phyloP scores from a whole-genome alignment of 1,139 yeast species.

The Yamadazyma dendronema region DNA sequence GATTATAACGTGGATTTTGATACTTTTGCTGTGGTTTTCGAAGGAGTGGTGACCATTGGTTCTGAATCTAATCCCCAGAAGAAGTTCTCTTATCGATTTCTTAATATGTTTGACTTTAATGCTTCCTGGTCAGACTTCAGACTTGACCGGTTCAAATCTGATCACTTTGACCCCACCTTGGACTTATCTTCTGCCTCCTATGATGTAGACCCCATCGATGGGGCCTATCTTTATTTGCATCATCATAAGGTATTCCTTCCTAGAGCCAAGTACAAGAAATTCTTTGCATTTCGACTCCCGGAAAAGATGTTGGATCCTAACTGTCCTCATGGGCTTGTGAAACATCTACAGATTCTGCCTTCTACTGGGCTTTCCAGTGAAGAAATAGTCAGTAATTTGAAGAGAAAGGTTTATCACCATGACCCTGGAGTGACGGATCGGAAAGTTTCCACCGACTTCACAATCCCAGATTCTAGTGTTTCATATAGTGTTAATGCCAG shows the following conservation, averaged over 20 bases:
- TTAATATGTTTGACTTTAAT: constrained; percentile 42
- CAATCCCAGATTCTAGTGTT: constrained; percentile 31
- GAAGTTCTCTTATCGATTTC: constrained; percentile 17
- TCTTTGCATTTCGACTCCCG: constrained; percentile 40
- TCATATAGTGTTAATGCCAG: constrained; percentile 38
- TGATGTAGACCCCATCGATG: constrained; percentile 32
- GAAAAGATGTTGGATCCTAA: constrained; percentile 35
- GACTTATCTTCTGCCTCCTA: constrained; percentile 1
- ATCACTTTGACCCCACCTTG: constrained; percentile 26
- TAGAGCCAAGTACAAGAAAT: constrained; percentile 36
- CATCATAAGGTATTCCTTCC: constrained; percentile 30
- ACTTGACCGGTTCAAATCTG: constrained; percentile 29
- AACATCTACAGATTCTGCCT: constrained; percentile 38
- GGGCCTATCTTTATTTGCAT: constrained; percentile 27
- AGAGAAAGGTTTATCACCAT: constrained; percentile 7
- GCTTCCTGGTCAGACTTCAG: constrained; percentile 44
- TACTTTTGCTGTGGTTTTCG: constrained; percentile 35
- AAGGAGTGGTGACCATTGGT: constrained; percentile 22
- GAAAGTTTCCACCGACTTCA: constrained; percentile 23
- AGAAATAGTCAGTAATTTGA: constrained; percentile 26
- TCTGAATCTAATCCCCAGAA: constrained; percentile 12
- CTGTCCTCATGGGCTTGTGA: constrained; percentile 35
- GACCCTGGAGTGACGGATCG: constrained; percentile 3
- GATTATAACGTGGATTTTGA: constrained; percentile 32
- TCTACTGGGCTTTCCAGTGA: constrained; percentile 31